Base-by-base conservation (phyloP, 768 basidiomycete species). In the Goffeauzyma gilvescens region DNA sequence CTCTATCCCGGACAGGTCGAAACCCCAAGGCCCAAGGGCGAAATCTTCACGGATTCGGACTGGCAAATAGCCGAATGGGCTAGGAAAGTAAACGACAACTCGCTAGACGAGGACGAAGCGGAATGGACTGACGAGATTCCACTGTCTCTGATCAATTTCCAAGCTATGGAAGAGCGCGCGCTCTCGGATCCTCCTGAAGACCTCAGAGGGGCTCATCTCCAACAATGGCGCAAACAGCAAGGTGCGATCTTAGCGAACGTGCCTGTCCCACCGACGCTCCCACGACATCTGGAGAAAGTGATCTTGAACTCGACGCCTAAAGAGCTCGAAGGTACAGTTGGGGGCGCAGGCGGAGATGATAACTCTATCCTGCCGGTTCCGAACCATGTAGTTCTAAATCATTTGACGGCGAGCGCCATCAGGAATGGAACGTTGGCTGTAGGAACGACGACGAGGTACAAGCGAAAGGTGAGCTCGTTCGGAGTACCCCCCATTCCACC, bases 341-440 rank as follows among this genome's bases (percentile, higher is more conserved):
- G 53, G 18, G 32, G 42, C 14, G 42, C 51, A 5, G 60, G 55
- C 5, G 65, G 55, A 14, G 89, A 96, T 63, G 89, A 96, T 57
- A 80, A 75, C 39, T 79, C 78, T 36, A 85, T 96, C 44, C 64
- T 96, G 49, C 80, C 90, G 13, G 84, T 93, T 17, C 89, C 89
- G 17, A 80, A 76, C 27, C 89, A 95, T 66, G 84, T 85, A 27
- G 85, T 95, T 18, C 67, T 96, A 50, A 86, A 93, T 54, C 89
- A 96, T 64, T 65, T 96, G 54, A 83, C 83, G 49, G 93, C 89
- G 48, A 90, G 85, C 55, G 87, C 89, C 39, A 96, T 96, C 48
- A 72, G 76, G 63, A 87, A 87, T 60, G 87, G 85, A 6, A 84
- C 90, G 34, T 64, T 95, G 37, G 87, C 86, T 28, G 86, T 95